These are phyloP conservation scores for Ilex asprella DNA, from an alignment of 257 asterid genomes.

Conservation along the genomic window DNA sequence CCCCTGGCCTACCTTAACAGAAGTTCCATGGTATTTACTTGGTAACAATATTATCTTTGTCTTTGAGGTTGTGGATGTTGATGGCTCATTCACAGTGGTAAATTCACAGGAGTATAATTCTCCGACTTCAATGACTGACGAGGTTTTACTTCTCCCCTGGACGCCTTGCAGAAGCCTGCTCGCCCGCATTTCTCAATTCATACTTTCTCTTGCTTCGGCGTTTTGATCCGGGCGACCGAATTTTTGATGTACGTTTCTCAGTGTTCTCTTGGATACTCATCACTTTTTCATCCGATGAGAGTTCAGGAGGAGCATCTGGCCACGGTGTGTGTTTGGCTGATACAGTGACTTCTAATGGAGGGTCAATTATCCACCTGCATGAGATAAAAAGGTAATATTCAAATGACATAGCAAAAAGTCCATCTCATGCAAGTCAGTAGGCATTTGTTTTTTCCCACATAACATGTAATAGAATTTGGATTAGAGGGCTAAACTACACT, in stretches of 20 bases:
- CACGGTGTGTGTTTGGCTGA: conserved; percentile 94
- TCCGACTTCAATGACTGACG: conserved; percentile 7
- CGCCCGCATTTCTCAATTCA: conserved; percentile 38
- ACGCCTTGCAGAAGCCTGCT: conserved; percentile 34
- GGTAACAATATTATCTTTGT: conserved; percentile 15
- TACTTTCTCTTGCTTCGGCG: conserved; percentile 70
- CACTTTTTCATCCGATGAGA: conserved; percentile 47
- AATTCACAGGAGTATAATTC: conserved; percentile 32
- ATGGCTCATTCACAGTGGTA: conserved; percentile 12
- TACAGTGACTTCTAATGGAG: conserved; percentile 79
- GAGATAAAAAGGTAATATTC: background rate
- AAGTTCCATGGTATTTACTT: conserved; percentile 33
- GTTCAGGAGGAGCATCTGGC: conserved; percentile 96
- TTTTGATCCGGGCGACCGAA: conserved; percentile 48
- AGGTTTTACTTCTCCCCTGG: conserved; percentile 34
- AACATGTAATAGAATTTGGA: too few relatives aligned
- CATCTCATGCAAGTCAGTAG: background rate
- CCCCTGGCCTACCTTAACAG: conserved; percentile 34
- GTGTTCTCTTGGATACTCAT: conserved; percentile 30
- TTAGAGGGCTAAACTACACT: too few relatives aligned
- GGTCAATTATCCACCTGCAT: conserved; percentile 85
- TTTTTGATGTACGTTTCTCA: conserved; percentile 50
- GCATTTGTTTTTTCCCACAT: too few relatives aligned
- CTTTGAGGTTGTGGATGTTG: conserved; percentile 16
- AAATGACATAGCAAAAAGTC: background rate